Conservation (phyloP, 2,329 filamentous ascomycete species). For the Arthrinium puccinioides region DNA sequence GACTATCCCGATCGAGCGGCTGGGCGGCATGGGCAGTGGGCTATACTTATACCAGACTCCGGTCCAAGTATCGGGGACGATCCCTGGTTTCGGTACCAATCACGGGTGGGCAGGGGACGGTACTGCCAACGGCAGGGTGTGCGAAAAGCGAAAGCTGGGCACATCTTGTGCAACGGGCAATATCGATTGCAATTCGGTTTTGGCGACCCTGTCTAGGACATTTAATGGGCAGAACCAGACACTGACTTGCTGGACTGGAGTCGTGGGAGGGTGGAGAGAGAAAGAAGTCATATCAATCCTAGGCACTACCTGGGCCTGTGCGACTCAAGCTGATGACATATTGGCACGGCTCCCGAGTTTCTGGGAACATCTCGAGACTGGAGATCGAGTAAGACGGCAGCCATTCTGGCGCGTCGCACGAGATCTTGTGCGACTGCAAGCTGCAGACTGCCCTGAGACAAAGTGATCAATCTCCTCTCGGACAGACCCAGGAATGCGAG, state of each 20-base stretch:
- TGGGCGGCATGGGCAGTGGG: conserved; percentile 1
- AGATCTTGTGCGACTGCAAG: conserved; percentile 3
- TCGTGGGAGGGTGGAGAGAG: background rate
- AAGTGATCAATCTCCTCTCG: too few relatives aligned
- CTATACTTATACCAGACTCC: conserved; percentile 4
- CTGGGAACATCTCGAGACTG: conserved; percentile 3
- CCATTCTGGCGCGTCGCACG: background rate
- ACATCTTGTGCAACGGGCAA: conserved; percentile 2
- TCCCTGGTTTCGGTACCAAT: too few relatives aligned
- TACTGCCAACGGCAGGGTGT: too few relatives aligned
- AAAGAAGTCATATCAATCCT: background rate
- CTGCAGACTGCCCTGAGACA: conserved; percentile 1
- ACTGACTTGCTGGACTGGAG: too few relatives aligned
- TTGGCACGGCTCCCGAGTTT: background rate
- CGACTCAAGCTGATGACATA: too few relatives aligned
- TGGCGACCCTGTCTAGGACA: conserved; percentile 4
- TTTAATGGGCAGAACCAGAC: background rate
- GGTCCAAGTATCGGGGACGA: too few relatives aligned
- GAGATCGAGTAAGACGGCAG: conserved; percentile 3
- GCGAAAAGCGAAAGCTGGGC: conserved; percentile 1
- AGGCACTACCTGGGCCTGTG: conserved; percentile 1
- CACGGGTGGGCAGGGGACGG: too few relatives aligned
- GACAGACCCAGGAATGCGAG: background rate
- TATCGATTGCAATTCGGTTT: conserved; percentile 1
- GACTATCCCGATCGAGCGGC: background rate